These are phyloP conservation scores for Ulota crispa DNA, from an alignment of 225 moss, liverwort and hornwort species.

Conservation along the genomic window DNA sequence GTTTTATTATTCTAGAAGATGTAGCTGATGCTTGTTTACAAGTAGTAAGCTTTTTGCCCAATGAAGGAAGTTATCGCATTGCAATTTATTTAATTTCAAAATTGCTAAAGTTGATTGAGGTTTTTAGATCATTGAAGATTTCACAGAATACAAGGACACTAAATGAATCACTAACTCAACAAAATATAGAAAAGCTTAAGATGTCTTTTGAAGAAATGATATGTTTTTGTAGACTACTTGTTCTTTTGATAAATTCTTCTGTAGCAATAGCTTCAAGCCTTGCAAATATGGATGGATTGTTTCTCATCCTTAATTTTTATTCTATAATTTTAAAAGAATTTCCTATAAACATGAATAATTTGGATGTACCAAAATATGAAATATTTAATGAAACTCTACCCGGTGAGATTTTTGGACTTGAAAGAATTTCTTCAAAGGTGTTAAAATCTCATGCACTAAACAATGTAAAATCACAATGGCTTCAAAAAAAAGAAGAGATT, in stretches of 20 bases:
- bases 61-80: slow-evolving; percentile 57
- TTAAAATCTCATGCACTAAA: not conserved
- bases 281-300: slow-evolving; percentile 47
- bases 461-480: not conserved
- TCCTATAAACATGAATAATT: slow-evolving; percentile 5
- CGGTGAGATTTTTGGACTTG: slow-evolving; percentile 10
- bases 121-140: slow-evolving; percentile 25
- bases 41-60: slow-evolving; percentile 44
- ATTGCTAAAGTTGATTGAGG: slow-evolving; percentile 22
- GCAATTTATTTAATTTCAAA: slow-evolving; percentile 25
- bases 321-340: slow-evolving; percentile 54
- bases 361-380: not conserved
- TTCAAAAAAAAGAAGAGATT: not conserved
- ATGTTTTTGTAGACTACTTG: slow-evolving; percentile 42
- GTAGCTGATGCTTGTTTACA: slow-evolving; percentile 49
- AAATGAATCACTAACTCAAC: not conserved
- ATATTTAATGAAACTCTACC: not conserved
- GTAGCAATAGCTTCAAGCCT: slow-evolving; percentile 45
- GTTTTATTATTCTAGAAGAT: slow-evolving; percentile 17
- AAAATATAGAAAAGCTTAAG: slow-evolving; percentile 24
- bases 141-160: not conserved
- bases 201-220: slow-evolving; percentile 36
- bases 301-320: slow-evolving; percentile 55
- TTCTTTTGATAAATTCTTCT: slow-evolving; percentile 44
- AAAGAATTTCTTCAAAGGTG: not conserved